Base-by-base conservation (phyloP, 148 eudicot genomes). In the Dianthus caryophyllus region DNA sequence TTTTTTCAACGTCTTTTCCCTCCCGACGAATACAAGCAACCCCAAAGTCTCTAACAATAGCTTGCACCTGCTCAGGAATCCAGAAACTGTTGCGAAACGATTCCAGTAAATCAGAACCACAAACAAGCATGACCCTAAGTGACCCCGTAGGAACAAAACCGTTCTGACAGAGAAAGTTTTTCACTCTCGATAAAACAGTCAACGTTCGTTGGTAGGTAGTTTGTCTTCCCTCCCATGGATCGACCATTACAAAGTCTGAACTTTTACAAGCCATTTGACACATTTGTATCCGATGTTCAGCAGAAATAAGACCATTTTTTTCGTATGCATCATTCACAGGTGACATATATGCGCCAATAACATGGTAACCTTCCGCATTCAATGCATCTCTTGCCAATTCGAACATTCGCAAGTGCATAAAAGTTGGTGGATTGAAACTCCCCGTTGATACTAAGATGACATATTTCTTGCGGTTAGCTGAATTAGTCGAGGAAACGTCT, bases 181-280 rank as follows among this genome's bases (percentile, higher is more conserved):
- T 83, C 70, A 94, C 85, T 82, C 98, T 86, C 9, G 86, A 74
- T 81, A 94, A 77, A 66, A 94, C 86, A 36, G 87, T 88, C 79
- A 94, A 68, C 46, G 98, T 87, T 44, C 92, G 90, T 54, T 94
- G 97, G 69, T 74, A 94, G 60, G 64, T 67, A 67, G 73, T 72
- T 75, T 88, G 97, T 62, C 73, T 86, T 81, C 91, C 98, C 98
- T 94, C 98, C 97, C 98, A 94, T 33, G 88, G 80, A 83, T 94
- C 96, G 27, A 88, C 96, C 98, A 88, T 94, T 59, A 88, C 68
- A 65, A 87, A 88, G 15, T 87, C 84, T 7, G 98, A 94, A 73
- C 84, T 88, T 81, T 56, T 79, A 73, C 95, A 94, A 54, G 97
- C 98, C 53, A 90, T 75, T 70, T 75, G 53, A 69, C 98, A 89